These are phyloP conservation scores for Phytophthora chlamydospora DNA, from an alignment of 352 stramenopile genomes.

Conservation along the genomic window DNA sequence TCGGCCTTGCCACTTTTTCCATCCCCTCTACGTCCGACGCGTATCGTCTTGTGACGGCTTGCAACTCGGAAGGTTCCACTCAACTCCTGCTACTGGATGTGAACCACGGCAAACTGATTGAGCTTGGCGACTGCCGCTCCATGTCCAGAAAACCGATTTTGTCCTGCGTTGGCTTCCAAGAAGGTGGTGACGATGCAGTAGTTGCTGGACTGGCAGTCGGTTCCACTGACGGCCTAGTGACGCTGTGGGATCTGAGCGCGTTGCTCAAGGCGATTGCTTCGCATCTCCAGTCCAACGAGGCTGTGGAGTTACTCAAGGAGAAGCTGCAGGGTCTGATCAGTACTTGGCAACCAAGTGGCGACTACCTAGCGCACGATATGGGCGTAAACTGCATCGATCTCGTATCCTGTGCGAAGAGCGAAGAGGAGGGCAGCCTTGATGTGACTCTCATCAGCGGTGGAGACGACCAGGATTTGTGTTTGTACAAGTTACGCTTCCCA, in stretches of 20 bases:
- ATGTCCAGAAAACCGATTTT: constrained; percentile 84
- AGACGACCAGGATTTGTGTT: constrained; percentile 77
- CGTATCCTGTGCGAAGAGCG: constrained; percentile 25
- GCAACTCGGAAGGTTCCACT: constrained; percentile 79
- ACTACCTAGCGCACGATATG: constrained; percentile 87
- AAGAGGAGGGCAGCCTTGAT: constrained; percentile 20
- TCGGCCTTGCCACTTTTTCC: constrained; percentile 68
- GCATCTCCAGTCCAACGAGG: constrained; percentile 20
- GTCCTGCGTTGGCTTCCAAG: constrained; percentile 60
- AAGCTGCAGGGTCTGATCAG: constrained; percentile 38
- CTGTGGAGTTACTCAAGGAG: constrained; percentile 10
- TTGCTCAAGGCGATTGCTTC: constrained; percentile 31
- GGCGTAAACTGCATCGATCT: constrained; percentile 73
- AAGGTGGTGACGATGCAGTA: constrained; percentile 9
- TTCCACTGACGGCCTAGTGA: constrained; percentile 82
- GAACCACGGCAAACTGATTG: constrained; percentile 25
- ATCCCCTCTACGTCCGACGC: constrained; percentile 29
- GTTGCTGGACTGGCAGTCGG: constrained; percentile 69
- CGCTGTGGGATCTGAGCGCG: constrained; percentile 66
- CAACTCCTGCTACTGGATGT: constrained; percentile 72
- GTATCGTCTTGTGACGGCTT: constrained; percentile 63
- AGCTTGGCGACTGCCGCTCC: constrained; percentile 59
- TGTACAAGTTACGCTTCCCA: constrained; percentile 47
- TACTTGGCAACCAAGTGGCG: constrained; percentile 42
- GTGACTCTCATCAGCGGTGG: constrained; percentile 80